A percentile compares a stretch with the other conserved stretches of the same genome.
Evolutionary conservation across 352 stramenopile genomes (phyloP).

Genomic region (Globisporangium okanoganense): DNA sequence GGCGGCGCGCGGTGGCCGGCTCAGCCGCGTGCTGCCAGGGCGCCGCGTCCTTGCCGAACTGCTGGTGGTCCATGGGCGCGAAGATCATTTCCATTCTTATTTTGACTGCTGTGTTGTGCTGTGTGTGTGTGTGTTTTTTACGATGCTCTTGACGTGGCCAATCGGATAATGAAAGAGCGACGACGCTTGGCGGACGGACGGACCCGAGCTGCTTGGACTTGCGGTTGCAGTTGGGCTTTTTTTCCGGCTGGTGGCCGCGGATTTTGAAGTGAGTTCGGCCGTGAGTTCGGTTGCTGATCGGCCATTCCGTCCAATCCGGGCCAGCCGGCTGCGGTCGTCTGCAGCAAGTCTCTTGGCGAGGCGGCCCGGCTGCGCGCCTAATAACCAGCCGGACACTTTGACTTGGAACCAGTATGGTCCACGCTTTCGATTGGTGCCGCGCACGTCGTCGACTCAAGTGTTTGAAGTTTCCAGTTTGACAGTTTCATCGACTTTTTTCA

Average conservation of each 20-base stretch:
- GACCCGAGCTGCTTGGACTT: background rate
- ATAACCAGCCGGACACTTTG: background rate
- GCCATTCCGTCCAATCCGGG: background rate
- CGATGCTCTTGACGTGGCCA: conserved; percentile 10
- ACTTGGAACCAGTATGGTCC: background rate
- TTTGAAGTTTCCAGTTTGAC: conserved; percentile 8
- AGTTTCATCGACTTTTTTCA: conserved; percentile 10
- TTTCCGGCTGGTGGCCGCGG: background rate
- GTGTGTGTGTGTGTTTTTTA: no score
- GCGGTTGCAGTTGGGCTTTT: no score
- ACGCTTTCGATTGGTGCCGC: conserved; percentile 1
- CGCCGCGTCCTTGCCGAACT: conserved; percentile 26
- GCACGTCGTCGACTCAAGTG: conserved; percentile 2
- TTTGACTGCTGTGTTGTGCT: conserved; percentile 3
- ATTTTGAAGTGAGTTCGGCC: conserved; percentile 17
- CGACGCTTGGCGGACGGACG: conserved; percentile 5
- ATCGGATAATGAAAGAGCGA: conserved; percentile 17
- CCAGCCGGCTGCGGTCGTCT: background rate
- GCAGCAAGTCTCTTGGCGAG: background rate
- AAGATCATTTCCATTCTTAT: conserved; percentile 59
- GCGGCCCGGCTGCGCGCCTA: background rate
- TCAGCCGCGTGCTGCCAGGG: conserved; percentile 23
- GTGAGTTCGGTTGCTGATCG: conserved; percentile 1
- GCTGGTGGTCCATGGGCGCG: conserved; percentile 53
- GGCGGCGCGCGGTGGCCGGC: conserved; percentile 25